Evolutionary conservation across 2,329 filamentous ascomycete genomes (phyloP).

Genomic region (Ophiosphaerella korrae): DNA sequence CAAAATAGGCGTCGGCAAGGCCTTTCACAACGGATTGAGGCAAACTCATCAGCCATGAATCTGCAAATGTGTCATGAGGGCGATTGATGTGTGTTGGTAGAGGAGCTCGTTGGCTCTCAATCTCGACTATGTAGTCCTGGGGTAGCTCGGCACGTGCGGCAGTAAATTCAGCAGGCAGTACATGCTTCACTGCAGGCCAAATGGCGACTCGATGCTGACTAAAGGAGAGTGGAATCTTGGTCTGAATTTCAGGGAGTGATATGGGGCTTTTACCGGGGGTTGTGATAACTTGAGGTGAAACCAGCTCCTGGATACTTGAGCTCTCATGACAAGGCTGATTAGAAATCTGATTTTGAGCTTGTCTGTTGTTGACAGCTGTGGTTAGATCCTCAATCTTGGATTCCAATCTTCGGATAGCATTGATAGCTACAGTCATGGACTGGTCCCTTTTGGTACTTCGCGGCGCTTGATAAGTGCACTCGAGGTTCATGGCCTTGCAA

Average conservation of each 20-base stretch:
- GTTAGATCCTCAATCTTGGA: slow-evolving; percentile 58
- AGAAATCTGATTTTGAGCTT: slow-evolving; percentile 8
- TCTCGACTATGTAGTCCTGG: slow-evolving; percentile 56
- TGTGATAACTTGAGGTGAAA: slow-evolving; percentile 30
- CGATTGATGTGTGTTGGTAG: slow-evolving; percentile 48
- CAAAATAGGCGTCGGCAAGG: slow-evolving; percentile 60
- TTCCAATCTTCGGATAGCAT: slow-evolving; percentile 59
- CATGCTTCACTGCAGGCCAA: slow-evolving; percentile 54
- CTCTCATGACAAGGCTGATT: slow-evolving; percentile 22
- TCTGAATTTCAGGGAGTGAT: slow-evolving; percentile 19
- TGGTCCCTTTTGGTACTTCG: slow-evolving; percentile 61
- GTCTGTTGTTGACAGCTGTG: slow-evolving; percentile 37
- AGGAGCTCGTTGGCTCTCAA: slow-evolving; percentile 54
- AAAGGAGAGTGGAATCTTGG: slow-evolving; percentile 52
- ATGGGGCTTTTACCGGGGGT: slow-evolving; percentile 34
- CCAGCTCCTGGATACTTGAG: slow-evolving; percentile 27
- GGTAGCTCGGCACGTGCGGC: slow-evolving; percentile 46
- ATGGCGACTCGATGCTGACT: slow-evolving; percentile 58
- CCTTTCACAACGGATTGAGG: slow-evolving; percentile 57
- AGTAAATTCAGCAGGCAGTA: slow-evolving; percentile 52
- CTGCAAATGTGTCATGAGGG: slow-evolving; percentile 41
- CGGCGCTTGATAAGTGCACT: slow-evolving; percentile 60
- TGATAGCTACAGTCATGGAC: slow-evolving; percentile 60
- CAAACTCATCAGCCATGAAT: slow-evolving; percentile 54
- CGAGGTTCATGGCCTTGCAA: slow-evolving; percentile 55